phyloP scores from a whole-genome alignment of 169 alveolate genomes.

The Eimeria mitis region DNA sequence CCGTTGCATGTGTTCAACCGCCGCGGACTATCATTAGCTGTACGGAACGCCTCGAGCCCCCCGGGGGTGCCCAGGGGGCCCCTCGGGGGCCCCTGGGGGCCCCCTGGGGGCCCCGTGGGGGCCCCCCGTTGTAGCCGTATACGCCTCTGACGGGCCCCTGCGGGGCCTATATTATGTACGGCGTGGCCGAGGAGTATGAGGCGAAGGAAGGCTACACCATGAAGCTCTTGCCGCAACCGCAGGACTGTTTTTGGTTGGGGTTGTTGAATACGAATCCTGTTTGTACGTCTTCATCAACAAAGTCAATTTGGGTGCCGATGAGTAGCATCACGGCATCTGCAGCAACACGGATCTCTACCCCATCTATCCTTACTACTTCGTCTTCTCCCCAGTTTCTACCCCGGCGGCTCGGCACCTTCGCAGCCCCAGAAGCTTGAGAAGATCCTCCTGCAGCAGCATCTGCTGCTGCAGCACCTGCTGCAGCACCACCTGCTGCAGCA shows the following conservation, averaged over 20 bases:
- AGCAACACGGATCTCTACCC: conserved; percentile 69
- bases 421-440: not conserved
- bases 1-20: not conserved
- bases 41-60: not conserved
- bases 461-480: not conserved
- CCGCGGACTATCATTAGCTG: not conserved
- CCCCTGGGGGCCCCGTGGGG: not conserved
- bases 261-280: conserved; percentile 74
- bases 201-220: conserved; percentile 7
- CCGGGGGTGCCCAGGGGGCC: too few relatives aligned
- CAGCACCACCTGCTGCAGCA: not conserved
- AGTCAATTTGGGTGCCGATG: conserved; percentile 81
- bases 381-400: conserved; percentile 37
- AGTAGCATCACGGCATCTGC: conserved; percentile 81
- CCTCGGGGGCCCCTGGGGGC: not conserved
- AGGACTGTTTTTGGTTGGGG: conserved; percentile 78
- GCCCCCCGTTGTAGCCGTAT: not conserved
- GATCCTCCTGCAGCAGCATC: not conserved
- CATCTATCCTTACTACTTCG: conserved; percentile 54
- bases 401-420: not conserved
- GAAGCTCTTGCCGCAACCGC: conserved; percentile 84
- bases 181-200: not conserved
- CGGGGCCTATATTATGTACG: not conserved
- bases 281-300: conserved; percentile 77
- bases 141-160: not conserved